Conservation (phyloP, 1,284 basidiomycete genomes). For the Trichosporon ovoides region DNA sequence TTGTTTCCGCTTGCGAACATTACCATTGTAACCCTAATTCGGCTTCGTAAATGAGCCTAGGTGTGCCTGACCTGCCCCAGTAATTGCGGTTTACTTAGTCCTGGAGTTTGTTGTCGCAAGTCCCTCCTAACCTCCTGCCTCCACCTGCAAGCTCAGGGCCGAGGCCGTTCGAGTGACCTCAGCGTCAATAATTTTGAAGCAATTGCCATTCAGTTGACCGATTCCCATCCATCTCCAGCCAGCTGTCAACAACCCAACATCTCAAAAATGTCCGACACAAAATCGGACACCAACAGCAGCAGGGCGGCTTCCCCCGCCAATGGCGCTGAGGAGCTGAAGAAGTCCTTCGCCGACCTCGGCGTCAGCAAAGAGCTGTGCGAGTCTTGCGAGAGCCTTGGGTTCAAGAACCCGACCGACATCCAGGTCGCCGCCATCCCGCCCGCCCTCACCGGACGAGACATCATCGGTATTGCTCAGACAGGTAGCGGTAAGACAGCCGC, state of each 20-base stretch:
- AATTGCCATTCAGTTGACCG: not conserved
- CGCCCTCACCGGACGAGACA: conserved; percentile 84
- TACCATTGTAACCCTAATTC: not conserved
- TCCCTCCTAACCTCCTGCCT: not conserved
- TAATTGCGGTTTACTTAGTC: too few relatives aligned
- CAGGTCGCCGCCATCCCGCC: conserved; percentile 84
- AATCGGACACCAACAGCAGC: conserved; percentile 12
- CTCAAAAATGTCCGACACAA: conserved; percentile 16
- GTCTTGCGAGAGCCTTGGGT: conserved; percentile 76
- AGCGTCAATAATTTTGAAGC: conserved; percentile 4
- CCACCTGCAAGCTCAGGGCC: not conserved
- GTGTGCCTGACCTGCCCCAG: too few relatives aligned
- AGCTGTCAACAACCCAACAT: not conserved
- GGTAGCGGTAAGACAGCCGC: conserved; percentile 98
- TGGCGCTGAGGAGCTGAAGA: conserved; percentile 17
- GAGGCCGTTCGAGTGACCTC: not conserved
- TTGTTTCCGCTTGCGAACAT: not conserved
- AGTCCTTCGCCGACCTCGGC: conserved; percentile 61
- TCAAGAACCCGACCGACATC: conserved; percentile 85
- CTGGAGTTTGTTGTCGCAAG: not conserved
- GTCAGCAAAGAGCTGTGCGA: conserved; percentile 84
- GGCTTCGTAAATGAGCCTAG: not conserved
- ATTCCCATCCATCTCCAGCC: not conserved
- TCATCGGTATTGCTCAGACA: conserved; percentile 96
- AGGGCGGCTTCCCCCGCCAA: conserved; percentile 16